Base-by-base conservation (phyloP, 306 rosid species). In the Arachis stenosperma region DNA sequence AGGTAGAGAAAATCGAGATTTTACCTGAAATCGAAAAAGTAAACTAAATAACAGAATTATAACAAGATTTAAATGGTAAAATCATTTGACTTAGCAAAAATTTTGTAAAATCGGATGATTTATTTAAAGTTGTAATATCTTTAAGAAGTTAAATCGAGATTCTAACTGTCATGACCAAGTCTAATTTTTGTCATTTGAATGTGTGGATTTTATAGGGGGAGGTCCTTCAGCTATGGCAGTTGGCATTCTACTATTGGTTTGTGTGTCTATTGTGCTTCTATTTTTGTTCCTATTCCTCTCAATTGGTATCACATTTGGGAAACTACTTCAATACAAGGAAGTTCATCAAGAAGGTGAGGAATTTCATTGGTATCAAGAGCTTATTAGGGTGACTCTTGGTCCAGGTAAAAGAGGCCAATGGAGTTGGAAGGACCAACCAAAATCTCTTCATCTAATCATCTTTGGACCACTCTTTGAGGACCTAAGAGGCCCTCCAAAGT, bases 371-470 rank as follows among this genome's bases (percentile, higher is more conserved):
- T 93, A 90, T 71, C 98, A 90, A 71, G 96, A 89, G 50, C 82
- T 93, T 44, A 70, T 89, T 43, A 79, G 97, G 58, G 88, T 90
- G 55, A 90, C 96, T 56, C 72, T 93, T 6, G 97, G 98, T 47
- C 98, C 98, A 0, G 96, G 96, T 11, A 93, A 93, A 78, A 83
- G 97, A 81, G 97, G 98, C 33, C 98, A 90, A 54, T 93, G 97
- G 97, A 89, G 92, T 29, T 90, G 97, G 98, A 93, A 88, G 74
- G 81, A 76, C 11, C 82, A 79, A 68, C 64, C 88, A 4, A 85
- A 51, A 74, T 74, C 97, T 47, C 33, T 76, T 65, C 73, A 71
- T 66, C 84, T 86, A 15, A 82, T 75, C 70, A 88, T 88, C 50
- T 80, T 90, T 33, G 97, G 97, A 40, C 97, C 94, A 30, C 78